These are phyloP conservation scores for Chalaropsis thielavioides DNA, from an alignment of 2,329 filamentous ascomycete genomes.

Conservation along the genomic window DNA sequence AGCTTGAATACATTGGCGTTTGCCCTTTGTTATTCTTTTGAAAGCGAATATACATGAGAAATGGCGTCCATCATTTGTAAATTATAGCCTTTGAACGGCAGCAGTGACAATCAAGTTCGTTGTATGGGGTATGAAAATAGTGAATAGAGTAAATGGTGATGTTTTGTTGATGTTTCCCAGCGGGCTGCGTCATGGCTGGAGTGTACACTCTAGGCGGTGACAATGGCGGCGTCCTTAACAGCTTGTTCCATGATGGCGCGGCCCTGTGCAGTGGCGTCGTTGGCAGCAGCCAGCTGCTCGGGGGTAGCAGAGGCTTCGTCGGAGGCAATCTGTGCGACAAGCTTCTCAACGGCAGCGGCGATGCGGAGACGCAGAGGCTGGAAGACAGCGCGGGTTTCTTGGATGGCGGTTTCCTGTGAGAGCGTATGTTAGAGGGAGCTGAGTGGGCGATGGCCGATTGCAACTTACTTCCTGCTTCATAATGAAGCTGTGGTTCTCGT, in stretches of 20 bases:
- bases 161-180: background rate
- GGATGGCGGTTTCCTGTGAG: conserved; percentile 57
- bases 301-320: conserved; percentile 32
- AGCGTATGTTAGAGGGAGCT: background rate
- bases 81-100: background rate
- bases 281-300: conserved; percentile 42
- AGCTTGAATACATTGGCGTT: background rate
- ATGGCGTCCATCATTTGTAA: background rate
- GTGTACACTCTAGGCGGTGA: conserved; percentile 9
- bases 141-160: background rate
- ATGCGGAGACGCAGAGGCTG: conserved; percentile 58
- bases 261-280: conserved; percentile 37
- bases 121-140: background rate
- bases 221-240: conserved; percentile 9
- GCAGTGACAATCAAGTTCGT: background rate
- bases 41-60: background rate
- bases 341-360: conserved; percentile 50
- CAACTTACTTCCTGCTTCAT: conserved; percentile 70
- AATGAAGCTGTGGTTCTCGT: conserved; percentile 61
- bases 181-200: background rate
- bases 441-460: background rate
- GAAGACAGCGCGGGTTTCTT: conserved; percentile 78
- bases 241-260: conserved; percentile 25
- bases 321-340: conserved; percentile 65
- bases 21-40: background rate